Evolutionary conservation across 164 flowering plant species (phyloP).

Genomic region (Nymphaea colorata): DNA sequence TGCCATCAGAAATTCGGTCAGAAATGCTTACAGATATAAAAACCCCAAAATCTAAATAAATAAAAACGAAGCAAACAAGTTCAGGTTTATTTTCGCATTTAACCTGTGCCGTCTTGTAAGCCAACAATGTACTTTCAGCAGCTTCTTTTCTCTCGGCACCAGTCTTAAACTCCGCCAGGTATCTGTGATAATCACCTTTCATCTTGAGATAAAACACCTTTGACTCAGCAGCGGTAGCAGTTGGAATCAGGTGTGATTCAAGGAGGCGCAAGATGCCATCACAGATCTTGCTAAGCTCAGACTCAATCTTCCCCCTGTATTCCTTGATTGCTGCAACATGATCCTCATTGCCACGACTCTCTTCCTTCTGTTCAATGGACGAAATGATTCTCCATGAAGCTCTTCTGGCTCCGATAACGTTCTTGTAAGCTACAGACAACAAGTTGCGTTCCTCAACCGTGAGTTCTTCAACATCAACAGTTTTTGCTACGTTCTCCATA

Average conservation of each 20-base stretch:
- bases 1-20: not conserved
- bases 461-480: slow-evolving; percentile 7
- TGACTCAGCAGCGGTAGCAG: slow-evolving; percentile 7
- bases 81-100: not conserved
- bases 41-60: not conserved
- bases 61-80: not conserved
- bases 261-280: slow-evolving; percentile 9
- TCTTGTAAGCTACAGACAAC: slow-evolving; percentile 10
- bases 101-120: slow-evolving; percentile 12
- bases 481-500: slow-evolving; percentile 7
- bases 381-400: slow-evolving; percentile 12
- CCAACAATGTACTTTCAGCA: slow-evolving; percentile 11
- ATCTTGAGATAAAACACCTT: slow-evolving; percentile 12
- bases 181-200: slow-evolving; percentile 10
- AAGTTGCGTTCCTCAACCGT: slow-evolving; percentile 11
- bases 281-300: slow-evolving; percentile 12
- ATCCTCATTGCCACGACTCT: slow-evolving; percentile 12
- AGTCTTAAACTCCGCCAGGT: slow-evolving; percentile 10
- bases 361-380: slow-evolving; percentile 11
- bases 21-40: not conserved
- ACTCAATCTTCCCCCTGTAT: slow-evolving; percentile 11
- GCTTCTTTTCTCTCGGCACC: slow-evolving; percentile 11
- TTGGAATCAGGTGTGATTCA: slow-evolving; percentile 8
- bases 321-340: slow-evolving; percentile 9
- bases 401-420: slow-evolving; percentile 9